These are phyloP conservation scores for Fusarium anguioides DNA, from an alignment of 2,329 filamentous ascomycete genomes.

Conservation along the genomic window DNA sequence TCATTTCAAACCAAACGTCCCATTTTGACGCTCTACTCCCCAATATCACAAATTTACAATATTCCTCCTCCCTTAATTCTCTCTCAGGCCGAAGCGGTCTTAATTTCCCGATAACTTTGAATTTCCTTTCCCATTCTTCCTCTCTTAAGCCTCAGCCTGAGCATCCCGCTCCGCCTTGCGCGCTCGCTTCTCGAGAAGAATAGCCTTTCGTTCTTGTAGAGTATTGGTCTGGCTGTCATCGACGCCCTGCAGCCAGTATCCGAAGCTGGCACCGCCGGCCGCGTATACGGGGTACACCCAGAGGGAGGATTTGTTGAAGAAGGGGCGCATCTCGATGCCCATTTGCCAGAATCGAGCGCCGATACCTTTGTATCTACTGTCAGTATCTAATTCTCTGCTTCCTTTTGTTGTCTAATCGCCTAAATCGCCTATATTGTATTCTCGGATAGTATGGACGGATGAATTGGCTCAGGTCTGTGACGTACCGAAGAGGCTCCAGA, in stretches of 20 bases:
- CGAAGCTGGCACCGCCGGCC: slow-evolving; percentile 87
- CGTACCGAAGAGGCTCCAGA: slow-evolving; percentile 91
- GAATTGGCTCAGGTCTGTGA: slow-evolving; percentile 30
- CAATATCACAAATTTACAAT: slow-evolving; percentile 44
- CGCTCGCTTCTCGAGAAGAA: slow-evolving; percentile 88
- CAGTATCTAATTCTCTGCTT: slow-evolving; percentile 4
- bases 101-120: slow-evolving; percentile 23
- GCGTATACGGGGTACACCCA: slow-evolving; percentile 95
- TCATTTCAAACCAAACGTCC: slow-evolving; percentile 40
- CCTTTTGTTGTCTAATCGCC: neutral
- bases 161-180: slow-evolving; percentile 63
- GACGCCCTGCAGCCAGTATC: slow-evolving; percentile 95
- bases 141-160: slow-evolving; percentile 41
- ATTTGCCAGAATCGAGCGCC: slow-evolving; percentile 95
- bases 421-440: neutral
- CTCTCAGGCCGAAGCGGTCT: slow-evolving; percentile 6
- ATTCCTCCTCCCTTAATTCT: slow-evolving; percentile 14
- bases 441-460: slow-evolving; percentile 1
- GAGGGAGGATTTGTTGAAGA: slow-evolving; percentile 85
- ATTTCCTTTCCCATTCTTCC: slow-evolving; percentile 7
- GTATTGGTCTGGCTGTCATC: slow-evolving; percentile 83
- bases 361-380: slow-evolving; percentile 70
- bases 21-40: slow-evolving; percentile 43
- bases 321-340: slow-evolving; percentile 96
- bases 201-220: slow-evolving; percentile 80